Base-by-base conservation (phyloP, 371 early-diverging fungal genomes). In the Syncephalis plumigaleata region DNA sequence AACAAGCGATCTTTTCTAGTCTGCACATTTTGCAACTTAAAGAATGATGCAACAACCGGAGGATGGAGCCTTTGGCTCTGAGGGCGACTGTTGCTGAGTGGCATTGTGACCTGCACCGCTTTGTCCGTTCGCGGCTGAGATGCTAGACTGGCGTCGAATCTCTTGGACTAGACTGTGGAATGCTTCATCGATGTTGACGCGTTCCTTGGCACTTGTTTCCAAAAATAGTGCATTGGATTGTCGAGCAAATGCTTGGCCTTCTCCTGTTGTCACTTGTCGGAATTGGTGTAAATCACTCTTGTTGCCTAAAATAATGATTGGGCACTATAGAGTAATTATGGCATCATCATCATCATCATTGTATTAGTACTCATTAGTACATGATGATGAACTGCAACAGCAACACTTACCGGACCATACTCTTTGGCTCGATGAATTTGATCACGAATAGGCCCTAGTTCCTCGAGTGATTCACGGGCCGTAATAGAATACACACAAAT, bases 221-320 rank as follows among this genome's bases (percentile, higher is more conserved):
- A 66, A 63, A 44, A 66, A 66, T 25, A 50, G 53, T 15, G 61
- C 57, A 22, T 59, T 56, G 17, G 59, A 61, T 44, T 51, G 44
- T 5, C 57, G 39, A 0, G 73, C 70, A 43, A 57, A 66, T 49
- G 68, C 66, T 36, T 51, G 46, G 0, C 64, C 73, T 16, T 61
- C 42, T 36, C 55, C 57, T 9, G 47, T 50, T 4, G 45, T 50
- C 1, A 81, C 72, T 46, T 68, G 58, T 20, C 73, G 59, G 45
- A 68, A 61, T 11, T 56, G 54, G 18, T 59, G 58, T 39, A 79
- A 51, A 54, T 81, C 81, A 31, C 59, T 68, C 54, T 81, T 81
- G 57, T 81, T 81, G 24, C 73, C 81, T 1, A 79, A 64, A 17
- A 81, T 49, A 25, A 77, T 63, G 47, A 73, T 71, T 0, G 75